Conservation (phyloP, 192 early-diverging fungal genomes). For the Globomyces pollinis-pini region DNA sequence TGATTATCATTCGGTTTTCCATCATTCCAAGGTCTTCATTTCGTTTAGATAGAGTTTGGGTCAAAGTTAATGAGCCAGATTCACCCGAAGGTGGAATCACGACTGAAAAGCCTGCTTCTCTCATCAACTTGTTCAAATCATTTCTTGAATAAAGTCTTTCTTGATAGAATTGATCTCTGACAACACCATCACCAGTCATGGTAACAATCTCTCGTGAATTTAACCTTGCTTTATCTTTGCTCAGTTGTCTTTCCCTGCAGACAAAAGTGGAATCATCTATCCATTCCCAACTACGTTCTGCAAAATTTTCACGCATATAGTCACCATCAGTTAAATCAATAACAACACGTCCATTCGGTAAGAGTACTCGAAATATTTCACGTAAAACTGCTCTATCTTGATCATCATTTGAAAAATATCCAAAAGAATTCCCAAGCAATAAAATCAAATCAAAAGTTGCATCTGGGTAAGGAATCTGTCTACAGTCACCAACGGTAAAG, state of each 20-base stretch:
- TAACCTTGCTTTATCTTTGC: constrained; percentile 42
- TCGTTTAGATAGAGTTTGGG: constrained; percentile 48
- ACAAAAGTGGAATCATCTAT: constrained; percentile 56
- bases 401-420: constrained; percentile 54
- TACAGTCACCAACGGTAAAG: constrained; percentile 59
- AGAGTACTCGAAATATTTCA: constrained; percentile 41
- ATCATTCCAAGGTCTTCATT: constrained; percentile 63
- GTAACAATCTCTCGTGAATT: constrained; percentile 51
- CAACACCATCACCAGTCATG: constrained; percentile 39
- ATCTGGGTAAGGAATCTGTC: constrained; percentile 45
- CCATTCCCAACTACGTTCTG: constrained; percentile 57
- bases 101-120: constrained; percentile 19
- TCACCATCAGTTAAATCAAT: constrained; percentile 56
- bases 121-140: constrained; percentile 35
- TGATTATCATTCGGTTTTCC: constrained; percentile 44
- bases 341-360: constrained; percentile 45
- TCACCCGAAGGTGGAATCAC: not conserved
- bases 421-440: constrained; percentile 62
- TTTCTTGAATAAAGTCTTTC: constrained; percentile 44
- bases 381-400: constrained; percentile 34
- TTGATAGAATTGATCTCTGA: constrained; percentile 61
- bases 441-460: constrained; percentile 44
- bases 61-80: constrained; percentile 20
- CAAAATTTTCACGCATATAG: constrained; percentile 46
- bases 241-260: constrained; percentile 53